A percentile compares a stretch with the other conserved stretches of the same genome.
phyloP scores from a whole-genome alignment of 768 basidiomycete genomes.

The Podaxis sp. region DNA sequence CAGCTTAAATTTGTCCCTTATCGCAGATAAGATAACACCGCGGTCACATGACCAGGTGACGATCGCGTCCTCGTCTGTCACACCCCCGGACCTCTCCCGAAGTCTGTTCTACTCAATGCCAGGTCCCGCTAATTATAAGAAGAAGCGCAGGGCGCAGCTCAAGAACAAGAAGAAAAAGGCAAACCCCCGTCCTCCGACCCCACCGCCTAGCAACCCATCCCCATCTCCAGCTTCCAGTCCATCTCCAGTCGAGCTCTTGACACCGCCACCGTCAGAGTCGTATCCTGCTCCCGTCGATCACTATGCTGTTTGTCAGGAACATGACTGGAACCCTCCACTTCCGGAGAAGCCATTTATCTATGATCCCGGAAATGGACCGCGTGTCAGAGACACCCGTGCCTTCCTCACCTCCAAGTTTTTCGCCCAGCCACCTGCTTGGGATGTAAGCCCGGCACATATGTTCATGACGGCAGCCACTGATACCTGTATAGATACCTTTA shows the following conservation, averaged over 20 bases:
- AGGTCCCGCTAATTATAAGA: conserved; percentile 55
- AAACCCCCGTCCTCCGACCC: background rate
- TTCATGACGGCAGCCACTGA: background rate
- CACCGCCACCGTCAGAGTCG: conserved; percentile 1
- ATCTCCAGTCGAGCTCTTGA: background rate
- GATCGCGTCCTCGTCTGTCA: background rate
- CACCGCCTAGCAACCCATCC: background rate
- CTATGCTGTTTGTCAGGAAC: conserved; percentile 4
- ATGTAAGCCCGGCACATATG: conserved; percentile 27
- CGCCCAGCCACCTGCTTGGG: conserved; percentile 59
- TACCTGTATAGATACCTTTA: conserved; percentile 43
- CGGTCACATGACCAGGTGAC: background rate
- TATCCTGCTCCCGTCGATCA: conserved; percentile 1
- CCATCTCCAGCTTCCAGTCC: background rate
- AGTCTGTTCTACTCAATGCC: conserved; percentile 41
- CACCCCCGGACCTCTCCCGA: background rate
- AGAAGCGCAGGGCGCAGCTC: conserved; percentile 25
- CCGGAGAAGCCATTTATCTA: conserved; percentile 59
- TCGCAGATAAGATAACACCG: conserved; percentile 3
- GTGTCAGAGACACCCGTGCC: conserved; percentile 62
- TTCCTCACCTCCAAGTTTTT: conserved; percentile 67
- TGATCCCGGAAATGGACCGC: conserved; percentile 78
- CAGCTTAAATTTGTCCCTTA: background rate
- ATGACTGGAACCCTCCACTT: conserved; percentile 18
- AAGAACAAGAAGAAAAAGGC: conserved; percentile 15